These are phyloP conservation scores for Scheffersomyces lignosus DNA, from an alignment of 805 yeast genomes.

Conservation along the genomic window DNA sequence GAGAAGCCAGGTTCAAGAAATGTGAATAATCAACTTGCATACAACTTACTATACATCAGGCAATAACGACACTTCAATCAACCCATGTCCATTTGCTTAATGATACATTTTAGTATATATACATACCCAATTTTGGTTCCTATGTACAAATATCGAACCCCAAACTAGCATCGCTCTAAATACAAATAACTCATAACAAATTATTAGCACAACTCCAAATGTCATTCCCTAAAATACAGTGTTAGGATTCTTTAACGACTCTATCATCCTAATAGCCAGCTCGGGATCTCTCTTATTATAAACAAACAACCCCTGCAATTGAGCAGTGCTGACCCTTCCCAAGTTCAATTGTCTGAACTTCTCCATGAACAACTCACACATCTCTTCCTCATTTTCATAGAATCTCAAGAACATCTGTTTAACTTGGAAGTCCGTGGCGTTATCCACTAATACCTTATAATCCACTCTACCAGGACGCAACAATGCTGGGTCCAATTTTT, in stretches of 20 bases:
- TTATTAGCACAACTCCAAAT: too few relatives aligned
- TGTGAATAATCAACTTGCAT: too few relatives aligned
- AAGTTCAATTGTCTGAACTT: constrained; percentile 48
- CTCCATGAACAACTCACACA: constrained; percentile 52
- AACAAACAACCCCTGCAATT: constrained; percentile 92
- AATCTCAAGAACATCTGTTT: constrained; percentile 83
- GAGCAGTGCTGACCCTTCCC: constrained; percentile 77
- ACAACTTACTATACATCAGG: too few relatives aligned
- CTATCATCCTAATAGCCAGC: constrained; percentile 69
- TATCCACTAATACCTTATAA: constrained; percentile 74
- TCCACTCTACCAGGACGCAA: constrained; percentile 95
- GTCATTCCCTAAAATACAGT: constrained; percentile 12
- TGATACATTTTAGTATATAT: too few relatives aligned
- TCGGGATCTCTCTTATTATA: constrained; percentile 83
- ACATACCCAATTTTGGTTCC: too few relatives aligned
- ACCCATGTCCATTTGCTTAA: too few relatives aligned
- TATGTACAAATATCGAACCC: too few relatives aligned
- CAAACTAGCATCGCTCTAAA: too few relatives aligned
- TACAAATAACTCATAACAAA: too few relatives aligned
- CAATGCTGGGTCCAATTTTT: constrained; percentile 86
- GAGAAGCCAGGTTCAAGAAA: too few relatives aligned
- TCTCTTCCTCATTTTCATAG: constrained; percentile 61
- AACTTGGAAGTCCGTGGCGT: constrained; percentile 84
- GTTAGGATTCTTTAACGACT: constrained; percentile 36
- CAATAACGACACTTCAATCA: too few relatives aligned